Conservation (phyloP, 108 stramenopile species). For the Poteriospumella lacustris region DNA sequence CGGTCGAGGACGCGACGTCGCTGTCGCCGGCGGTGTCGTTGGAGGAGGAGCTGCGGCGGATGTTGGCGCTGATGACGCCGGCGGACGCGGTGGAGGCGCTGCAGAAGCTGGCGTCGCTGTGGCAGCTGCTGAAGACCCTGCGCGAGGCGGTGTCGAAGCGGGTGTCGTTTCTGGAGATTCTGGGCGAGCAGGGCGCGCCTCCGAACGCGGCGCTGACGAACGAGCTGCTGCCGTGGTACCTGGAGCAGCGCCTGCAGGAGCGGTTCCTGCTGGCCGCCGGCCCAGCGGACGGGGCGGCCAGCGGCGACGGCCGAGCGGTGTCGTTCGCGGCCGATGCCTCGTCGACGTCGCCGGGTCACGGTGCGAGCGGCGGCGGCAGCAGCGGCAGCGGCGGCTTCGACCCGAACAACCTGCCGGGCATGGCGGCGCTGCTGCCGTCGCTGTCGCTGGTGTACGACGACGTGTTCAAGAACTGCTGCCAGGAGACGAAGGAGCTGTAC, state of each 20-base stretch:
- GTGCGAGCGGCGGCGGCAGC: too few species aligned
- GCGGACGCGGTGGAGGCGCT: neutral
- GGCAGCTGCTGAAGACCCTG: neutral
- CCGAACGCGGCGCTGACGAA: too few species aligned
- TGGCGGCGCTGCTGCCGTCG: neutral
- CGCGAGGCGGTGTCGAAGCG: neutral
- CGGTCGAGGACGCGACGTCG: neutral
- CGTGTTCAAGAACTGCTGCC: constrained; percentile 30
- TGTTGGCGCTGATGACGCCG: neutral
- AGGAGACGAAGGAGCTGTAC: constrained; percentile 52
- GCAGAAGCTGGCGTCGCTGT: neutral
- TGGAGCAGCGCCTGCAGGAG: neutral
- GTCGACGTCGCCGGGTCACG: neutral
- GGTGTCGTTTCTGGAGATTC: neutral
- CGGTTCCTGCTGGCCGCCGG: neutral
- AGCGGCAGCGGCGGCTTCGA: too few species aligned
- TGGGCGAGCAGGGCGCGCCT: too few species aligned
- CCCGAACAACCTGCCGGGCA: neutral
- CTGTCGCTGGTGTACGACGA: constrained; percentile 10
- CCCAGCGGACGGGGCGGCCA: too few species aligned
- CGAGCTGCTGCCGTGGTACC: too few species aligned
- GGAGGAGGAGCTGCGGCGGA: too few species aligned
- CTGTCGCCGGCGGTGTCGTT: neutral
- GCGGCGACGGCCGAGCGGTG: neutral
- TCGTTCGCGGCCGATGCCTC: neutral